Evolutionary conservation across 805 yeast genomes (phyloP), one percentile per base, ranked within the genome.

Genomic region (Starmerella vaccinii): DNA sequence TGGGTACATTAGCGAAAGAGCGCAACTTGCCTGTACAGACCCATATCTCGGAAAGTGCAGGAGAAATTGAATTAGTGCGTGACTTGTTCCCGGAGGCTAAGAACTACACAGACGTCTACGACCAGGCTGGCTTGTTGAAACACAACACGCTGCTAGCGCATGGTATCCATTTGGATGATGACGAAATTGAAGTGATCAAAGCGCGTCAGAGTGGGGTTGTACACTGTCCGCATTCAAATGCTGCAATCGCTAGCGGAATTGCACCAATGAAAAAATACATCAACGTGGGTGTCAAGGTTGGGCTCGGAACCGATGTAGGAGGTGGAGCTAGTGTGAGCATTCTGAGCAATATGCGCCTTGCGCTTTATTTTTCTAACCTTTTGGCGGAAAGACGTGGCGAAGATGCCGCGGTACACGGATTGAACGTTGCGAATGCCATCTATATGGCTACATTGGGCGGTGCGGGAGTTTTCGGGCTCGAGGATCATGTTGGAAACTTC

Each of bases 151-250:
- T 87, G 27, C 69, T 90, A 52, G 98, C 97, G 0, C 98, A 90
- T 63, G 94, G 92, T 33, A 73, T 92, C 34, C 95, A 89, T 61
- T 69, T 90, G 49, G 57, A 77, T 1, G 78, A 76, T 8, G 71
- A 71, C 2, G 98, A 90, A 65, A 71, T 80, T 38, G 66, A 73
- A 16, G 53, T 84, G 19, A 71, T 92, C 41, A 73, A 72, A 54
- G 55, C 60, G 16, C 74, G 76, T 19, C 68, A 76, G 5, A 69
- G 86, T 29, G 94, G 96, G 12, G 77, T 90, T 16, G 76, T 95
- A 4, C 97, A 92, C 66, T 90, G 98, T 68, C 98, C 98, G 2
- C 78, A 87, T 10, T 84, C 95, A 16, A 90, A 90, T 65, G 79
- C 95, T 1, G 79, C 92, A 16, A 74, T 90, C 51, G 81, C 95